phyloP scores from a whole-genome alignment of 2,329 filamentous ascomycete species.

The Elsinoe arachidis region DNA sequence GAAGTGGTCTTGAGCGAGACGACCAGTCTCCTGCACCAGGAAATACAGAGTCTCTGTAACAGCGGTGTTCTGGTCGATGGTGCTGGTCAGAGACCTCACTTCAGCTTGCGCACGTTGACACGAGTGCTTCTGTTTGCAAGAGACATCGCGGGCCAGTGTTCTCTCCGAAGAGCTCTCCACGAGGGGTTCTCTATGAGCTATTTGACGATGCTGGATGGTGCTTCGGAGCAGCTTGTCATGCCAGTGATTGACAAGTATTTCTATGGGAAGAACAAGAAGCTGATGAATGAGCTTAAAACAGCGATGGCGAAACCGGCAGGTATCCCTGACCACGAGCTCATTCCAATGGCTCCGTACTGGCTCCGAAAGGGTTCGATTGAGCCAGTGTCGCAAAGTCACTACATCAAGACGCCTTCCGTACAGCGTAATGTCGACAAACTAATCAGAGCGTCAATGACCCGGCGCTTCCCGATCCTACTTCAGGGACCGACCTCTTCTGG shows the following conservation, averaged over 20 bases:
- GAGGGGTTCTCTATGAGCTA: constrained; percentile 99
- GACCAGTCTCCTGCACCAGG: constrained; percentile 74
- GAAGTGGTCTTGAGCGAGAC: constrained; percentile 64
- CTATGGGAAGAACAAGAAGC: constrained; percentile 59
- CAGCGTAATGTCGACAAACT: constrained; percentile 91
- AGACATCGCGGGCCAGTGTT: constrained; percentile 75
- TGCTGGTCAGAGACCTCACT: constrained; percentile 91
- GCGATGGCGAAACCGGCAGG: constrained; percentile 70
- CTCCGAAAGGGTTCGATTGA: constrained; percentile 64
- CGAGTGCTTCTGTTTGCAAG: constrained; percentile 81
- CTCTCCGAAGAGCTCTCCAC: constrained; percentile 73
- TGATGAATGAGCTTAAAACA: constrained; percentile 66
- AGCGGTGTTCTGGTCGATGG: constrained; percentile 86
- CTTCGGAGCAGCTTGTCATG: constrained; percentile 69
- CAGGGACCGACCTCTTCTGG: constrained; percentile 95
- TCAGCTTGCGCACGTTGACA: constrained; percentile 89
- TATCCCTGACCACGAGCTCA: constrained; percentile 55
- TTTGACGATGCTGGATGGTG: constrained; percentile 72
- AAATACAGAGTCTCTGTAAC: constrained; percentile 71
- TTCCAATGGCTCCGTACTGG: constrained; percentile 56
- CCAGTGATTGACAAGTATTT: constrained; percentile 76
- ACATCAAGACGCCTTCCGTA: constrained; percentile 94
- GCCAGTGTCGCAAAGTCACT: constrained; percentile 69
- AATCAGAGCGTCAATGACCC: constrained; percentile 84
- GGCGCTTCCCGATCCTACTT: constrained; percentile 85